phyloP scores from a whole-genome alignment of 1,139 yeast genomes.

The Taphrina wiesneri region DNA sequence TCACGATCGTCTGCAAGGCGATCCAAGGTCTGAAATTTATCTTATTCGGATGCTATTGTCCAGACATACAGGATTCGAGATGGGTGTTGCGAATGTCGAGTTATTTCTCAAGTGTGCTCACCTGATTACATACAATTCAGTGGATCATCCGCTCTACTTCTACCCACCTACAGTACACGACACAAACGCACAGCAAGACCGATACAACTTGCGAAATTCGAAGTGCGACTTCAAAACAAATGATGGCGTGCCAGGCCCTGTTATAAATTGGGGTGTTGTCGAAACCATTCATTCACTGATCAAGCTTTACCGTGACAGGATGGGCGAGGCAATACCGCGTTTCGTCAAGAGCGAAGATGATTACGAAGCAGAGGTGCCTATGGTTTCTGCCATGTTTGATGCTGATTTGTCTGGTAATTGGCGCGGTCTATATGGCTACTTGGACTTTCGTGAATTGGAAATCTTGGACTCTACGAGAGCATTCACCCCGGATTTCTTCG shows the following conservation, averaged over 20 bases:
- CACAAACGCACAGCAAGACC: not conserved
- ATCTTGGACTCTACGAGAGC: slow-evolving; percentile 8
- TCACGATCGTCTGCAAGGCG: not conserved
- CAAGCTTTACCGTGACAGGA: slow-evolving; percentile 6
- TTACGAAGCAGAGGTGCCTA: slow-evolving; percentile 17
- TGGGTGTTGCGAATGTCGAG: not conserved
- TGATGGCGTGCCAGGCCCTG: not conserved
- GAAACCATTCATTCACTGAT: slow-evolving; percentile 27
- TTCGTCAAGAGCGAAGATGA: slow-evolving; percentile 12
- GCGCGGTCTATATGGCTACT: slow-evolving; percentile 21
- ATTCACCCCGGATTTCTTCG: slow-evolving; percentile 29
- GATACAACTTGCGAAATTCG: not conserved
- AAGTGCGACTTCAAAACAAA: not conserved
- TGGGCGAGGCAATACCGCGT: slow-evolving; percentile 23
- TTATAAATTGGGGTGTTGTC: slow-evolving; percentile 32
- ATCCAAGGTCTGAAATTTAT: slow-evolving; percentile 22
- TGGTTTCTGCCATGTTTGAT: slow-evolving; percentile 21
- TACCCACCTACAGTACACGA: slow-evolving; percentile 9
- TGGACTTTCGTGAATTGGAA: slow-evolving; percentile 22
- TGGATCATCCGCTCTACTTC: slow-evolving; percentile 17
- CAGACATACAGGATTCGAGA: slow-evolving; percentile 3
- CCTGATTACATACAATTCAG: slow-evolving; percentile 15
- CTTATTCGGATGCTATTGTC: slow-evolving; percentile 13
- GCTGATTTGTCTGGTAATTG: slow-evolving; percentile 20
- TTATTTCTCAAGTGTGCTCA: slow-evolving; percentile 7